Base-by-base conservation (phyloP, 1,284 basidiomycete species). In the Phellinidium pouzarii region DNA sequence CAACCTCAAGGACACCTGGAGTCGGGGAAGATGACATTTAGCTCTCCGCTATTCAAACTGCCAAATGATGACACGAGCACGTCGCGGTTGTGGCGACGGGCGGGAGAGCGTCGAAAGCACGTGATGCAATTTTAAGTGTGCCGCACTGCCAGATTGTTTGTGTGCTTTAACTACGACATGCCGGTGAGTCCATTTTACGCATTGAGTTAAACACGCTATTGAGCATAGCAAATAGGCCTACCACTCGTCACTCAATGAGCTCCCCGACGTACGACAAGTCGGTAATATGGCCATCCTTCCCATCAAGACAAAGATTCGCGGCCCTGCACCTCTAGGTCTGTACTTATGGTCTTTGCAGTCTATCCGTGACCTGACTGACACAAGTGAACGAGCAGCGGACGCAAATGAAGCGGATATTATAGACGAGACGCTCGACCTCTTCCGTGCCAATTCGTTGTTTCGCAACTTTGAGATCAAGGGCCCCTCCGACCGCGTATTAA, bases 401-500 rank as follows among this genome's bases (percentile, higher is more conserved):
- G 76, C 84, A 0, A 78, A 80, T 9, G 75, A 84, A 58, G 78
- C 82, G 38, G 96, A 99, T 69, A 94, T 99, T 62, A 81, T 99
- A 60, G 94, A 98, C 69, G 96, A 99, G 73, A 86, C 93, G 3
- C 77, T 99, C 50, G 92, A 97, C 72, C 84, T 99, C 54, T 99
- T 99, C 75, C 88, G 96, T 48, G 94, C 96, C 65, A 99, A 99
- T 73, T 96, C 94, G 44, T 86, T 99, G 58, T 99, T 99, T 74
- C 88, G 96, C 65, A 99, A 99, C 76, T 99, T 99, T 66, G 96
- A 99, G 76, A 99, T 99, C 82, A 97, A 98, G 71, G 92, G 96
- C 23, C 87, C 91, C 49, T 95, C 94, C 44, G 96, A 99, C 75
- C 85, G 96, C 51, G 82, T 91, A 34, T 79, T 99, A 64, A 99